These are phyloP conservation scores for Dendrocalamus sinicus DNA, from an alignment of 176 grass and related monocot species.

Conservation along the genomic window DNA sequence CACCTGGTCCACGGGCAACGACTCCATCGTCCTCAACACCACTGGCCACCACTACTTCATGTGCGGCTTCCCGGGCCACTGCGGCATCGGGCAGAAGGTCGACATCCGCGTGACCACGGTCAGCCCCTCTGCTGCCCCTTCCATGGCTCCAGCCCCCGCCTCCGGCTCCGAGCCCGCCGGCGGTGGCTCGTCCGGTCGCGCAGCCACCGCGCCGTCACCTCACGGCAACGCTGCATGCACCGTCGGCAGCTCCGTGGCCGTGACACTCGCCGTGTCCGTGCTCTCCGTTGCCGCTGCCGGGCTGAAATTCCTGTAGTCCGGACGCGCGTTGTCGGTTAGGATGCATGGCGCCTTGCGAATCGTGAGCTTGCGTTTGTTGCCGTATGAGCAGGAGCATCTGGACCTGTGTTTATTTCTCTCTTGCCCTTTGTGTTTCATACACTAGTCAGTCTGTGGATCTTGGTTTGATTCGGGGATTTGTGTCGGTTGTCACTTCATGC, in stretches of 20 bases:
- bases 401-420: constrained; percentile 13
- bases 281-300: constrained; percentile 28
- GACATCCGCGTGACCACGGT: constrained; percentile 47
- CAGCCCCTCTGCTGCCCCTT: constrained; percentile 66
- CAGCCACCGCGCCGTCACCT: constrained; percentile 43
- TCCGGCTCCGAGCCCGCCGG: constrained; percentile 9
- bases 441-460: background rate
- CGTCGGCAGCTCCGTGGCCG: constrained; percentile 26
- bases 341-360: constrained; percentile 28
- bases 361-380: constrained; percentile 40
- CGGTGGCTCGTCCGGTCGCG: background rate
- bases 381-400: constrained; percentile 27
- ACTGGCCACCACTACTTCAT: constrained; percentile 82
- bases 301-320: constrained; percentile 28
- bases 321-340: background rate
- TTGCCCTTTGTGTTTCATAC: background rate
- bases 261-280: constrained; percentile 36
- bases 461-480: constrained; percentile 14
- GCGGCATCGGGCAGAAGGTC: constrained; percentile 76
- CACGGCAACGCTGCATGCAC: constrained; percentile 34
- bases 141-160: constrained; percentile 36
- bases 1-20: constrained; percentile 76
- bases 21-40: constrained; percentile 69
- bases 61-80: constrained; percentile 78
- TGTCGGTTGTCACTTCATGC: background rate